Base-by-base conservation (phyloP, 1,284 basidiomycete genomes). In the Volvariella volvacea region DNA sequence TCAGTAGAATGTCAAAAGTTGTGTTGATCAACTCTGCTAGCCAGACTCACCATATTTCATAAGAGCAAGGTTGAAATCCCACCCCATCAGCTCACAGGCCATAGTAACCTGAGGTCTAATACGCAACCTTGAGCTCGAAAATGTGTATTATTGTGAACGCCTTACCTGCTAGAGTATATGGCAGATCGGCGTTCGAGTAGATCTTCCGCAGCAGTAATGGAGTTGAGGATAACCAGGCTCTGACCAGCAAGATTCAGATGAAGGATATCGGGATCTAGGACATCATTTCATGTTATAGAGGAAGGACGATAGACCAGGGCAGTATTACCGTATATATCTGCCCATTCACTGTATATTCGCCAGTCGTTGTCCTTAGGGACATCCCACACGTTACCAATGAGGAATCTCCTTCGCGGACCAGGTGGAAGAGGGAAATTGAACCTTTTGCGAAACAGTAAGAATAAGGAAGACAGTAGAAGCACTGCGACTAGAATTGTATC, bases 151-250 rank as follows among this genome's bases (percentile, higher is more conserved):
- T n/a, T n/a, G n/a, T n/a, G n/a, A n/a, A n/a, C n/a, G n/a, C n/a
- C n/a, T n/a, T n/a, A n/a, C n/a, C n/a, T n/a, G n/a, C n/a, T n/a
- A n/a, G n/a, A n/a, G n/a, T n/a, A n/a, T n/a, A n/a, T n/a, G n/a
- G n/a, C n/a, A n/a, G n/a, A 62, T 4, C 61, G 57, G 2, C 59
- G 66, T 31, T 71, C 68, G 33, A 73, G 52, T 7, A 74, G 52
- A 12, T 71, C 71, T 0, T 50, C 53, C 0, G 60, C 62, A 1
- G 60, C 60, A 36, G 66, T 56, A 1, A 52, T 30, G 3, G 66
- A 63, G 43, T 68, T 65, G 15, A 74, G 51, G 6, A 73, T 54
- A 39, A 73, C 48, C 25, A 72, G 55, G 1, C 59, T 58, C 3
- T 53, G 62, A 1, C 67, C 67, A 1, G 60, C 53, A 4, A 63